Percentiles rank a stretch among this genome's conserved stretches.
Evolutionary conservation across 495 filamentous ascomycete genomes (phyloP).

Genomic region (Achaetomiella virescens): DNA sequence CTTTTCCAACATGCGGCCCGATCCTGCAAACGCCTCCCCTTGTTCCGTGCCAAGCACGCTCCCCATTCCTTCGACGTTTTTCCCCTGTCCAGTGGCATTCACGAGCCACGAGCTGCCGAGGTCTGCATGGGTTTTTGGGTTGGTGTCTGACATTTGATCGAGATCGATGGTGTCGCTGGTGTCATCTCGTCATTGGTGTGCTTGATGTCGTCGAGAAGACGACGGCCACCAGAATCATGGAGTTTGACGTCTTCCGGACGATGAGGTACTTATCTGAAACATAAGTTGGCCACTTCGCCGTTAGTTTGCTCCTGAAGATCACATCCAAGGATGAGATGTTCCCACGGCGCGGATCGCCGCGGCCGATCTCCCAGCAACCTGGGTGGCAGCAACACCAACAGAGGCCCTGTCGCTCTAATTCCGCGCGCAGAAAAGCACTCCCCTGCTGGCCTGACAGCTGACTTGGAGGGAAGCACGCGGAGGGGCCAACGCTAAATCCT

Average conservation of each 20-base stretch:
- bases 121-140: neutral
- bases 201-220: neutral
- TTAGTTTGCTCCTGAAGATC: too few species aligned
- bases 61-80: neutral
- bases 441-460: neutral
- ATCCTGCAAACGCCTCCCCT: neutral
- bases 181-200: neutral
- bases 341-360: too few species aligned
- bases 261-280: too few species aligned
- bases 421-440: too few species aligned
- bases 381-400: too few species aligned
- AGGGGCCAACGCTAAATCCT: neutral
- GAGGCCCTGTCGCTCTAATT: too few species aligned
- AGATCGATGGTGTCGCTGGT: neutral
- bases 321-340: too few species aligned
- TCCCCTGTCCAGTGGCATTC: neutral
- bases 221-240: too few species aligned
- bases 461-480: neutral
- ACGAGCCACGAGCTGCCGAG: neutral
- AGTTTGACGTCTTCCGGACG: too few species aligned
- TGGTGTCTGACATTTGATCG: neutral
- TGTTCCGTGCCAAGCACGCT: neutral
- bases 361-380: too few species aligned
- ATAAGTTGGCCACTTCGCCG: too few species aligned
- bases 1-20: neutral